phyloP scores from a whole-genome alignment of 1,284 basidiomycete species.

The Coriolopsis trogii region DNA sequence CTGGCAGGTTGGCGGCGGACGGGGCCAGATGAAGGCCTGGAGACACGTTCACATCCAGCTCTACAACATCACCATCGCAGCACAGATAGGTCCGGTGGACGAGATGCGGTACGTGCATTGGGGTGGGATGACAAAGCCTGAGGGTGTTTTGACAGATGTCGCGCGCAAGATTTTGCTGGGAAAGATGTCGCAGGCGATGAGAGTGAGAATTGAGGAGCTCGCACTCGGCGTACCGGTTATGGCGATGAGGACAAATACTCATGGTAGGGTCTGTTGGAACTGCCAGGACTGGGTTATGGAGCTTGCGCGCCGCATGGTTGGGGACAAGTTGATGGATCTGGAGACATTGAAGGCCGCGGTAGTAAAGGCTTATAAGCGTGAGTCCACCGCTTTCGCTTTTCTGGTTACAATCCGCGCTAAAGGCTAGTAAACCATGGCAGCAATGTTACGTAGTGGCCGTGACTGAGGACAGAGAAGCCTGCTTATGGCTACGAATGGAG shows the following conservation, averaged over 20 bases:
- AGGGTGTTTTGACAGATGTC: background rate
- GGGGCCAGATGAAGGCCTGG: background rate
- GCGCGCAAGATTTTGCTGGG: slow-evolving; percentile 1
- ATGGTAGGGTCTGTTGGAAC: too few species aligned
- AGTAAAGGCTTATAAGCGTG: background rate
- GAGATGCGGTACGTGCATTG: background rate
- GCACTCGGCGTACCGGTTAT: background rate
- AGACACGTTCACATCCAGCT: slow-evolving; percentile 1
- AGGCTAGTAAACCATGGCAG: too few species aligned
- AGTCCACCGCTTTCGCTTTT: background rate
- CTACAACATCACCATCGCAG: background rate
- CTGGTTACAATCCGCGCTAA: background rate
- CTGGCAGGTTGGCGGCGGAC: background rate
- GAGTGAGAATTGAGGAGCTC: background rate
- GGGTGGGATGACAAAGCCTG: slow-evolving; percentile 1
- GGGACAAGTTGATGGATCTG: background rate
- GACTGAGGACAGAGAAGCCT: too few species aligned
- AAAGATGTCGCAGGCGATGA: background rate
- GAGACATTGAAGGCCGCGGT: background rate
- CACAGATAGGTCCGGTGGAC: too few species aligned
- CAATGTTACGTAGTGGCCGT: too few species aligned
- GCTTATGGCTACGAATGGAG: too few species aligned
- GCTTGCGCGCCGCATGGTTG: background rate
- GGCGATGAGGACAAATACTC: background rate
- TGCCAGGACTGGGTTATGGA: slow-evolving; percentile 1